A percentile compares a stretch with the other conserved stretches of the same genome.
phyloP scores from a whole-genome alignment of 2,329 filamentous ascomycete genomes.

The Ceratocystis variospora region DNA sequence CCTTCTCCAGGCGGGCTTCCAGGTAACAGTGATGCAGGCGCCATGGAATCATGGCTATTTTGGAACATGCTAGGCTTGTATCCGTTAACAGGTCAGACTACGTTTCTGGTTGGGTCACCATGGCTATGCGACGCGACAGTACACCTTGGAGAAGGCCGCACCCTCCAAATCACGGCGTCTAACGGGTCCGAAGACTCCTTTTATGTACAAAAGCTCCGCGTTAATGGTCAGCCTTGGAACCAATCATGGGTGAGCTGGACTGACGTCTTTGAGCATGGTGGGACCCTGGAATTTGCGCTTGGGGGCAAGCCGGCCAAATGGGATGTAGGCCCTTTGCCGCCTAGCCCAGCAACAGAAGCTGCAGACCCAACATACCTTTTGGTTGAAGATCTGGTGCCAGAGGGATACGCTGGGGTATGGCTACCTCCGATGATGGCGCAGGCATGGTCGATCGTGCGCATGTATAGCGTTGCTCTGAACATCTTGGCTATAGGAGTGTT shows the following conservation, averaged over 20 bases:
- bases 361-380: not conserved
- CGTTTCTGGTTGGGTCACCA: conserved; percentile 50
- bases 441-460: not conserved
- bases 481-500: not conserved
- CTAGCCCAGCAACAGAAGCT: conserved; percentile 34
- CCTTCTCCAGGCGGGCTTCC: conserved; percentile 44
- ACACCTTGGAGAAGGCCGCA: conserved; percentile 40
- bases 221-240: conserved; percentile 50
- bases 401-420: not conserved
- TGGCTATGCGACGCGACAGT: conserved; percentile 50
- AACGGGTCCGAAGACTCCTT: conserved; percentile 27
- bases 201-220: conserved; percentile 51
- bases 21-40: conserved; percentile 57
- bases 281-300: conserved; percentile 50
- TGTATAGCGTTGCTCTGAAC: not conserved
- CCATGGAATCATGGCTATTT: conserved; percentile 57
- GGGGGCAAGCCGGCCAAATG: conserved; percentile 39
- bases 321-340: conserved; percentile 46
- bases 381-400: not conserved
- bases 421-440: not conserved
- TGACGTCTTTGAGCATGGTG: conserved; percentile 51
- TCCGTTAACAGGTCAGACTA: conserved; percentile 53
- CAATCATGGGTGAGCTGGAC: conserved; percentile 53
- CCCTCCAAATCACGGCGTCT: conserved; percentile 39
- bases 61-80: conserved; percentile 59